These are phyloP conservation scores for Juglanconis sp. DNA, from an alignment of 2,329 filamentous ascomycete species.

Conservation along the genomic window DNA sequence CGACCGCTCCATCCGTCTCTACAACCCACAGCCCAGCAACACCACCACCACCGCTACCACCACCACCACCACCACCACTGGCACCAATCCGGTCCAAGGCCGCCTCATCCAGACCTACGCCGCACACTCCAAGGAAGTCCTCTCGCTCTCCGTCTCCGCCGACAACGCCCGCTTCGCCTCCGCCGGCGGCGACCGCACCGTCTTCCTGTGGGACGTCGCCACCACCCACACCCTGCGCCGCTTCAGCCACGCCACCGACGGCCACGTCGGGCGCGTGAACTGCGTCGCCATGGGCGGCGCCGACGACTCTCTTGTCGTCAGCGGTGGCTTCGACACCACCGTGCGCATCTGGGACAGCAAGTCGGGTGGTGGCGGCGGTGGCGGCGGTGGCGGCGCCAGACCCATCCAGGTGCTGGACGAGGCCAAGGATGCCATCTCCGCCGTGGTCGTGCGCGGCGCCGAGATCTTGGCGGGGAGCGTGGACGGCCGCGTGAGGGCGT, in stretches of 20 bases:
- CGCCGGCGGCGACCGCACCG: slow-evolving; percentile 83
- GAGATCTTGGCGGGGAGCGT: slow-evolving; percentile 75
- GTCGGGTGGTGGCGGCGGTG: slow-evolving; percentile 38
- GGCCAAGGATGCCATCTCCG: slow-evolving; percentile 66
- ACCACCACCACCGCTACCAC: slow-evolving; percentile 21
- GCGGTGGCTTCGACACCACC: slow-evolving; percentile 70
- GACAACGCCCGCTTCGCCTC: slow-evolving; percentile 85
- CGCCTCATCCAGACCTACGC: slow-evolving; percentile 82
- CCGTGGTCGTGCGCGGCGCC: slow-evolving; percentile 43
- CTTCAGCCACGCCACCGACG: slow-evolving; percentile 56
- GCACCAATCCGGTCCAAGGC: slow-evolving; percentile 39
- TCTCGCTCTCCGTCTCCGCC: slow-evolving; percentile 69
- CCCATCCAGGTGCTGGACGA: slow-evolving; percentile 72
- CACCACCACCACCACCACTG: slow-evolving; percentile 23
- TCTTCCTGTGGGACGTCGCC: slow-evolving; percentile 93
- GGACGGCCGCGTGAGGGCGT: slow-evolving; percentile 76
- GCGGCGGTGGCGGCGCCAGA: slow-evolving; percentile 40
- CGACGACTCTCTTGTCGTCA: slow-evolving; percentile 69
- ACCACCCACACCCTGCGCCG: slow-evolving; percentile 74
- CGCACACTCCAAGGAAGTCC: slow-evolving; percentile 88
- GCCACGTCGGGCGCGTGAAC: slow-evolving; percentile 73
- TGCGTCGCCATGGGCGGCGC: slow-evolving; percentile 75
- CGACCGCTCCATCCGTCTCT: slow-evolving; percentile 81
- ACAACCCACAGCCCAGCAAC: slow-evolving; percentile 65
- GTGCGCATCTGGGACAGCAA: slow-evolving; percentile 74